These are phyloP conservation scores for Populus simonii DNA, from an alignment of 345 rosid genomes.

Conservation along the genomic window DNA sequence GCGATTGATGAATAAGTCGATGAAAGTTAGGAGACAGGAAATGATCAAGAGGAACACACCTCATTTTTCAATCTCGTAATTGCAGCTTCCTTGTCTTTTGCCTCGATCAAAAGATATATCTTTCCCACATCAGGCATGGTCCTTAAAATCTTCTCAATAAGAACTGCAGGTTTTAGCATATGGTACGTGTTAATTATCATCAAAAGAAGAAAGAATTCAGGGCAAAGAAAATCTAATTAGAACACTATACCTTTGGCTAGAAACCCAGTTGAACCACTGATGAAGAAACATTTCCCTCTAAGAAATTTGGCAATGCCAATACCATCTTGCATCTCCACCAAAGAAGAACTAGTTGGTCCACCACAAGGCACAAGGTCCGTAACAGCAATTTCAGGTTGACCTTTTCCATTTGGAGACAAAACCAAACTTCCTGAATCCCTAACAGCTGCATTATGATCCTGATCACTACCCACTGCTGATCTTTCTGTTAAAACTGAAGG, in stretches of 20 bases:
- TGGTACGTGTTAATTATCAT: background rate
- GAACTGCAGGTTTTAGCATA: slow-evolving; percentile 36
- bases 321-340: slow-evolving; percentile 63
- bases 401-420: slow-evolving; percentile 52
- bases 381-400: slow-evolving; percentile 43
- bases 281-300: slow-evolving; percentile 62
- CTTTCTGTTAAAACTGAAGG: slow-evolving; percentile 54
- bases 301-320: slow-evolving; percentile 85
- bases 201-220: background rate
- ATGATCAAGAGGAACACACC: slow-evolving; percentile 36
- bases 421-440: slow-evolving; percentile 59
- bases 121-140: slow-evolving; percentile 84
- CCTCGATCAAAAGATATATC: slow-evolving; percentile 79
- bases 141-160: slow-evolving; percentile 83
- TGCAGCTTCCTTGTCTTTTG: slow-evolving; percentile 72
- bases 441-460: slow-evolving; percentile 38
- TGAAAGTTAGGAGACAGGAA: background rate
- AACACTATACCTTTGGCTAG: slow-evolving; percentile 63
- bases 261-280: slow-evolving; percentile 95
- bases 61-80: slow-evolving; percentile 65
- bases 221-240: background rate
- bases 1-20: background rate
- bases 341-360: slow-evolving; percentile 29
- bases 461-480: slow-evolving; percentile 32
- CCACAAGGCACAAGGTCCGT: slow-evolving; percentile 50